Base-by-base conservation (phyloP, 805 yeast genomes). In the Saturnispora serradocipensis region DNA sequence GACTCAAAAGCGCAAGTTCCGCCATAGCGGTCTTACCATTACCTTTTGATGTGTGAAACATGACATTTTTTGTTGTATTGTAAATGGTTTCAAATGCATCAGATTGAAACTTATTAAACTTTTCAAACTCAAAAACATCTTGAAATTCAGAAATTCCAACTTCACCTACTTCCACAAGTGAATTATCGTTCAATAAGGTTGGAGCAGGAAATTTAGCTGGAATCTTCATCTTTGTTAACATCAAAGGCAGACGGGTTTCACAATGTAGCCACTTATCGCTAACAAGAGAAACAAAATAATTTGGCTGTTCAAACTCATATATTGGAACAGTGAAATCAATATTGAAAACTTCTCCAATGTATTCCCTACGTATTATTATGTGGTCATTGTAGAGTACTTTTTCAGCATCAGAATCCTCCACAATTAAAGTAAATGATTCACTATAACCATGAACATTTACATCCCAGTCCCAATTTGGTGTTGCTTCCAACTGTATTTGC, bases 261-360 rank as follows among this genome's bases (percentile, higher is more conserved):
- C 88, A 80, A 55, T 87, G 90, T 4, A 89, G 67, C 99, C 98
- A 93, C 53, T 74, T 79, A 53, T 90, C 95, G 52, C 95, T 88
- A 2, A 85, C 67, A 11, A 90, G 64, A 0, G 84, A 73, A 4
- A 89, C 75, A 64, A 85, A 88, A 56, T 84, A 81, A 58, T 80
- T 82, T 0, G 97, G 96, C 36, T 75, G 77, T 2, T 65, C 44
- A 1, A 90, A 86, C 5, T 77, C 81, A 4, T 68, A 51, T 0
- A 82, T 52, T 0, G 85, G 78, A 3, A 90, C 78, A 0, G 86
- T 75, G 57, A 88, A 80, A 35, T 83, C 88, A 2, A 88, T 46
- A 22, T 74, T 58, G 55, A 82, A 84, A 27, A 78, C 81, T 28
- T 76, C 70, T 11, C 72, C 68, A n/a, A 81, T 70, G 46, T 77